phyloP scores from a whole-genome alignment of 164 flowering plant species.

The Nelumbo lutea region DNA sequence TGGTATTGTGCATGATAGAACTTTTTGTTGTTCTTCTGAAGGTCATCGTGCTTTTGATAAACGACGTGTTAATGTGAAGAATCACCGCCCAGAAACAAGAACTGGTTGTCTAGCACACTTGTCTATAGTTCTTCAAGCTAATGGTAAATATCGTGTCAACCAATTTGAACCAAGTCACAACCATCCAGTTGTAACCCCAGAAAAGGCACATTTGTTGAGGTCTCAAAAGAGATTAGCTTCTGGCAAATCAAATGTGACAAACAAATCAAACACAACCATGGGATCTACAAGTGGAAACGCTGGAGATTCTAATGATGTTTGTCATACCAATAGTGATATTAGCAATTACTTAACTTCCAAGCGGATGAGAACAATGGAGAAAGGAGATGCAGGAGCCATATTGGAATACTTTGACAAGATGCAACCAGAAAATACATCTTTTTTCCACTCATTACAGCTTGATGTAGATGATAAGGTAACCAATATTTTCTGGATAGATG shows the following conservation, averaged over 20 bases:
- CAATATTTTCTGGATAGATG: too few relatives aligned
- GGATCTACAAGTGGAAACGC: too few relatives aligned
- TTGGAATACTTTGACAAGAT: too few relatives aligned
- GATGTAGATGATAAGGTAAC: too few relatives aligned
- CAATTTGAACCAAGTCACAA: conserved; percentile 21
- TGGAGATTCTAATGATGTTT: too few relatives aligned
- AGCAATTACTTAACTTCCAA: too few relatives aligned
- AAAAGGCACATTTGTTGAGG: conserved; percentile 15
- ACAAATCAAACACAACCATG: background rate
- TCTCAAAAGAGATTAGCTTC: conserved; percentile 22
- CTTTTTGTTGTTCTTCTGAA: conserved; percentile 20
- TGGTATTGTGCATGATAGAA: conserved; percentile 14
- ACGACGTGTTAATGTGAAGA: conserved; percentile 6
- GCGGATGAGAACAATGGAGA: too few relatives aligned
- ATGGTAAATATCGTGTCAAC: conserved; percentile 22
- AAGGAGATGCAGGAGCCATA: too few relatives aligned
- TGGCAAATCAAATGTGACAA: conserved; percentile 18
- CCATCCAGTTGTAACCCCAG: conserved; percentile 17
- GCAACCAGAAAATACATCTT: too few relatives aligned
- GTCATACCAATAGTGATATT: too few relatives aligned
- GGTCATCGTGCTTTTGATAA: conserved; percentile 14
- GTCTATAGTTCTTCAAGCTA: conserved; percentile 18
- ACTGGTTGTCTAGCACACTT: conserved; percentile 26
- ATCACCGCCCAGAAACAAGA: conserved; percentile 23
- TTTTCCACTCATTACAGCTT: too few relatives aligned